Conservation (phyloP, 768 basidiomycete genomes). For the Hortiboletus campestris region DNA sequence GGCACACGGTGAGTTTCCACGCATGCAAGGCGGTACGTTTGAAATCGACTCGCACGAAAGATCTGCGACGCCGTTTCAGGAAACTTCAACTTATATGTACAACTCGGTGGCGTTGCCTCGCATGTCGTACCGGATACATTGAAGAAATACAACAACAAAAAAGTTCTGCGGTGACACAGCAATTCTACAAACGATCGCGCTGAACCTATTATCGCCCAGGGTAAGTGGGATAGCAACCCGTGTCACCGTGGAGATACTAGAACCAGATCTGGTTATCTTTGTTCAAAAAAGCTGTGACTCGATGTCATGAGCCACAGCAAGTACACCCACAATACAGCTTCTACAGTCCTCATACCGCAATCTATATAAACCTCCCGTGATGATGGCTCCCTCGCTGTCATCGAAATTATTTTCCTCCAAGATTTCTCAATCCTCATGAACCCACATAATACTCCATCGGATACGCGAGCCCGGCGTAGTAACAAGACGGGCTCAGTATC, state of each 20-base stretch:
- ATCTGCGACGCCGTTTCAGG: constrained; percentile 2
- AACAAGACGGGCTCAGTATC: neutral
- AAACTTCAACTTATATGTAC: neutral
- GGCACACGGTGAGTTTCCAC: too few relatives aligned
- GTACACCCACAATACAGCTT: constrained; percentile 4
- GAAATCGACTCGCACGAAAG: neutral
- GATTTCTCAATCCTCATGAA: neutral
- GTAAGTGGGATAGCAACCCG: neutral
- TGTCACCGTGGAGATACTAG: neutral
- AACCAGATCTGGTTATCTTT: neutral
- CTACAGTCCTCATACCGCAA: neutral
- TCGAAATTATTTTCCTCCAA: neutral
- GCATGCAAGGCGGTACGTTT: neutral
- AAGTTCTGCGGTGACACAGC: neutral
- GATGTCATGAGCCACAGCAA: constrained; percentile 1
- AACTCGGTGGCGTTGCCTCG: neutral
- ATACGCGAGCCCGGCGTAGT: neutral
- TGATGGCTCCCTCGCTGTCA: neutral
- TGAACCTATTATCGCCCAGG: too few relatives aligned
- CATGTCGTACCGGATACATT: neutral
- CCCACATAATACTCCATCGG: neutral
- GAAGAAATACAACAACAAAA: constrained; percentile 1
- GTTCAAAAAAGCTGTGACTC: neutral
- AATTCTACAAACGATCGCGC: neutral
- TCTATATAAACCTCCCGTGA: constrained; percentile 11